Percentiles rank a stretch among this genome's conserved stretches.
Evolutionary conservation across 768 basidiomycete species (phyloP).

Genomic region (Calocera cornea): DNA sequence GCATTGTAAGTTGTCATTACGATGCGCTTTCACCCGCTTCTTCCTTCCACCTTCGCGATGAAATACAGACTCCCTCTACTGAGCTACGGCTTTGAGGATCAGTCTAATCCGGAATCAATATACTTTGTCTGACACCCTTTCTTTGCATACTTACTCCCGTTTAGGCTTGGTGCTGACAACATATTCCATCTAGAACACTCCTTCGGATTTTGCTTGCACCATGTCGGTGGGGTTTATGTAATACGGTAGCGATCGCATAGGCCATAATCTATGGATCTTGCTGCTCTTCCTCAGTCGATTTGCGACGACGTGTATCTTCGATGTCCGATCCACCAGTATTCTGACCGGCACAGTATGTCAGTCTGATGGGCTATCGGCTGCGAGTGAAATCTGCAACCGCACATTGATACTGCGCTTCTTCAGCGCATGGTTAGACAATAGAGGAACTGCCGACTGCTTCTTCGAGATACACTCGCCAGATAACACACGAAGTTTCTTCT

Average conservation of each 20-base stretch:
- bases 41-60: conserved; percentile 36
- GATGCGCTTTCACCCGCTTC: conserved; percentile 7
- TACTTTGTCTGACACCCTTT: conserved; percentile 48
- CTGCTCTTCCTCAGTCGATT: background rate
- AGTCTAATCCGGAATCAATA: conserved; percentile 81
- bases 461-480: background rate
- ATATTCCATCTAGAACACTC: background rate
- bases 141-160: background rate
- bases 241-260: background rate
- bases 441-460: background rate
- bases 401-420: background rate
- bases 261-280: background rate
- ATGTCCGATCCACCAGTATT: no score
- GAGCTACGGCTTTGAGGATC: conserved; percentile 55
- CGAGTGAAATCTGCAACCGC: background rate
- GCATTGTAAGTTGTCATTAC: conserved; percentile 12
- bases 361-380: background rate
- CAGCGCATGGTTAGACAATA: background rate
- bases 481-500: background rate
- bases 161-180: background rate
- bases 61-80: conserved; percentile 90
- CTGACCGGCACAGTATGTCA: background rate
- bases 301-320: no score
- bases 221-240: background rate
- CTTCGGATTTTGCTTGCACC: background rate